Evolutionary conservation across 2,329 filamentous ascomycete species (phyloP), one percentile per base, ranked within the genome.

Genomic region (Fusarium buharicum): DNA sequence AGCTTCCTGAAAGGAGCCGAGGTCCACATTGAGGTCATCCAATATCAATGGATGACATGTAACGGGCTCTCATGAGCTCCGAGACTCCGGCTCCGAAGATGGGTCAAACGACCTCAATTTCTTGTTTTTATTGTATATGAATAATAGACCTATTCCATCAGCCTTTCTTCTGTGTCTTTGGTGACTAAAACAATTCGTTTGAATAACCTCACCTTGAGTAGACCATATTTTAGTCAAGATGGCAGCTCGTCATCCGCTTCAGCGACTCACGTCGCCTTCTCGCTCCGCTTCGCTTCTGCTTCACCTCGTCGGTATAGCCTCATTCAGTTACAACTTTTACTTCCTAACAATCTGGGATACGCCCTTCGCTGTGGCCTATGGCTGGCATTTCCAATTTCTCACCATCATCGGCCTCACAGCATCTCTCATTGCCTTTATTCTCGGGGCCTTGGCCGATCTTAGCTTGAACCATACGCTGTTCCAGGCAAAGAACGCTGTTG

Each of bases 371-470:
- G 76, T 80, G 0, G 81, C 86, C 2, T 90, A 88, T 67, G 90
- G 90, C 54, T 83, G 88, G 76, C 84, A 90, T 70, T 84, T 87
- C 61, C 87, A 91, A 73, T 91, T 90, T 70, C 81, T 93, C 28
- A 93, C 90, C 64, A 92, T 92, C 70, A 83, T 92, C 55, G 90
- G 89, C 22, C 82, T 92, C 38, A 78, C 81, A 2, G 77, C 90
- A 20, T 82, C 88, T 1, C 80, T 85, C 11, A 65, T 81, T 40
- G 89, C 86, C 46, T 92, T 92, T 72, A 66, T 75, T 45, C 75
- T 84, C 22, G 90, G 84, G 4, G 76, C 90, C 5, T 71, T 88
- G 31, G 87, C 89, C 49, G 90, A 93, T 73, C 67, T 91, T 9
- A 86, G 85, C 0, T 72, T 85, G 22, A 87, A 80, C 31, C 76